Evolutionary conservation across 2,329 filamentous ascomycete genomes (phyloP), one percentile per base, ranked within the genome.

Genomic region (Diaporthe vexans): DNA sequence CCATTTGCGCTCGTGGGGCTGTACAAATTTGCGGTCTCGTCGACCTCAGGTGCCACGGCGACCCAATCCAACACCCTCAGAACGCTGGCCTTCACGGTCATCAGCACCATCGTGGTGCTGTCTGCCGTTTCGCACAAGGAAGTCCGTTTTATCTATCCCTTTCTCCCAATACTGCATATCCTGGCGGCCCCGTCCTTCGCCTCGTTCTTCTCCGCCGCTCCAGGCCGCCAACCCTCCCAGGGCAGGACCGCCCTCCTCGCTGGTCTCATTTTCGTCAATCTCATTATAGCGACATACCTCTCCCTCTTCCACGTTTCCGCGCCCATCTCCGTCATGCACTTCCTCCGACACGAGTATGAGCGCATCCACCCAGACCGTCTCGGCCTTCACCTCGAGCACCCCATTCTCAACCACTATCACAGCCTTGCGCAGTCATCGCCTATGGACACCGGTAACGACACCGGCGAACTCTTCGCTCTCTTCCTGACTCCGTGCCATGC

Each of bases 401-500:
- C 56, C 43, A n/a, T 71, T 8, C 52, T 56, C 13, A 61, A 37
- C 43, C 75, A 76, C 43, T 51, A 76, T 37, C 54, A 78, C 69
- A 48, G 74, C 71, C 84, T 33, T 77, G 78, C 74, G 72, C 78
- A 71, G 76, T 80, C 70, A 77, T 79, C 70, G 4, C 1, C 77
- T 79, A 43, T 78, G 77, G 0, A 78, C 57, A 29, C 76, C 52
- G 73, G 80, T 3, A 80, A 81, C 26, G 77, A 78, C 37, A 76
- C 78, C 48, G 79, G 85, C 48, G 88, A 90, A 74, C 86, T 91
- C 15, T 92, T 92, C 78, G 91, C 92, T 46, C 93, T 93, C 26
- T 98, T 98, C 84, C 88, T 99, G 33, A 97, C 95, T 89, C 97
- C 97, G 13, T 99, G 97, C 84, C 97, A 99, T 86, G 94, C 94